A percentile compares a stretch with the other conserved stretches of the same genome.
phyloP scores from a whole-genome alignment of 2,329 filamentous ascomycete species.

The Pestalotiopsis sp. region DNA sequence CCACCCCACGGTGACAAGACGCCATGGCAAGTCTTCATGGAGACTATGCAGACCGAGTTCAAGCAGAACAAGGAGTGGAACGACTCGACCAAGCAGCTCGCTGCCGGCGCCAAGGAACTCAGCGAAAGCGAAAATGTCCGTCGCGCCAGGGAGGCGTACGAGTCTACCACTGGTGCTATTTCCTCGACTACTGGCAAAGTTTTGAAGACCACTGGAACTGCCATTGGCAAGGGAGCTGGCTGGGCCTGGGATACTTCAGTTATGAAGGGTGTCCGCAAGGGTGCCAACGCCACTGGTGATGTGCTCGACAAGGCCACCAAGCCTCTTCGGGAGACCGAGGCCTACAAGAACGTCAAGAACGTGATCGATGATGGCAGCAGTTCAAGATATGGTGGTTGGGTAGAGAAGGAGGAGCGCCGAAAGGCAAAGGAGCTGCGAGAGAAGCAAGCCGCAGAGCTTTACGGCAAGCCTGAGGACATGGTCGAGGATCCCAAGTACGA shows the following conservation, averaged over 20 bases:
- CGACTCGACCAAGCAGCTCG: conserved; percentile 93
- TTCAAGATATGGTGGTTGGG: conserved; percentile 93
- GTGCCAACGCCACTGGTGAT: conserved; percentile 81
- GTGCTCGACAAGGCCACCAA: conserved; percentile 93
- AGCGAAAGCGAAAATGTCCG: conserved; percentile 90
- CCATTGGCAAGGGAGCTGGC: conserved; percentile 84
- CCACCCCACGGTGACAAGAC: conserved; percentile 99
- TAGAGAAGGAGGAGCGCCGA: conserved; percentile 91
- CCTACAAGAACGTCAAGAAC: conserved; percentile 91
- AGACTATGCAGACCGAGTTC: conserved; percentile 93
- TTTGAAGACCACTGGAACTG: conserved; percentile 82
- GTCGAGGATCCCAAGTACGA: conserved; percentile 87
- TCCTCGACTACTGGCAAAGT: conserved; percentile 77
- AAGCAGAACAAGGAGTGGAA: conserved; percentile 99
- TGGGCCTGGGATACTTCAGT: conserved; percentile 98
- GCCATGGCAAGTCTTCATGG: conserved; percentile 97
- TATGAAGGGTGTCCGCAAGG: conserved; percentile 87
- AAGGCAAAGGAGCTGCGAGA: conserved; percentile 76
- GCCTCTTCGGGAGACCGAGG: conserved; percentile 91
- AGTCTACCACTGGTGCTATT: conserved; percentile 82
- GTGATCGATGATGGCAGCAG: conserved; percentile 97
- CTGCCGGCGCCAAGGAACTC: conserved; percentile 86
- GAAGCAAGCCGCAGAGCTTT: conserved; percentile 56
- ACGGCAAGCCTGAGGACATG: conserved; percentile 59
- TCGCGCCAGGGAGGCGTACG: conserved; percentile 82